Evolutionary conservation across 2,329 filamentous ascomycete genomes (phyloP), one percentile per base, ranked within the genome.

Genomic region (Furcasterigmium furcatum): DNA sequence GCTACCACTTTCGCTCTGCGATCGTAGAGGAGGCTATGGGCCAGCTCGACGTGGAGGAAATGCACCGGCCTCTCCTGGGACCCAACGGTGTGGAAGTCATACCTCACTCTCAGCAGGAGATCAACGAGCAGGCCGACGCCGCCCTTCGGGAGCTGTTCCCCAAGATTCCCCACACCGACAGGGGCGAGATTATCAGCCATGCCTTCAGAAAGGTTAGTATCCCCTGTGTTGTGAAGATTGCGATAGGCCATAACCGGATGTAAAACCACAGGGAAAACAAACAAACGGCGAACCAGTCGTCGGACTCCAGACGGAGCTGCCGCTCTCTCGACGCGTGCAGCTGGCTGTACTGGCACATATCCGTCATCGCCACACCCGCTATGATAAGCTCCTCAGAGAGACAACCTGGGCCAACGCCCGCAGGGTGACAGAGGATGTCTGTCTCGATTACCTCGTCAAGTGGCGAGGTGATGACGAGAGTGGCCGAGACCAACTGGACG

Each of bases 401-500:
- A 79, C 78, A 5, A 69, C 65, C 16, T 85, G 79, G 71, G 65
- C 70, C 42, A 80, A 79, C 56, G 80, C 82, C 43, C 72, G 82
- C 50, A 83, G 76, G 63, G 73, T 74, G 34, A 80, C 85, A 38
- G 79, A 85, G 54, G 63, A 72, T 25, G 66, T 81, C 13, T 85
- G 82, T 51, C 67, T 85, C 38, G 82, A 85, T 53, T 70, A 81
- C 44, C 76, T 86, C 61, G 77, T 85, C 70, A 85, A 85, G 76
- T 86, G 82, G 82, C 81, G 82, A 67, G 82, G 82, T 45, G 82
- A 86, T 54, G 82, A 86, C 60, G 82, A 86, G 59, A 85, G 77
- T 16, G 82, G 82, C 21, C 77, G 82, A 41, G 82, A 86, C 55
- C 79, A 85, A 59, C 71, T 85, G 14, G 82, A 85, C 47, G 81